Evolutionary conservation across 768 basidiomycete genomes (phyloP).

Genomic region (Neoboletus magnificus): DNA sequence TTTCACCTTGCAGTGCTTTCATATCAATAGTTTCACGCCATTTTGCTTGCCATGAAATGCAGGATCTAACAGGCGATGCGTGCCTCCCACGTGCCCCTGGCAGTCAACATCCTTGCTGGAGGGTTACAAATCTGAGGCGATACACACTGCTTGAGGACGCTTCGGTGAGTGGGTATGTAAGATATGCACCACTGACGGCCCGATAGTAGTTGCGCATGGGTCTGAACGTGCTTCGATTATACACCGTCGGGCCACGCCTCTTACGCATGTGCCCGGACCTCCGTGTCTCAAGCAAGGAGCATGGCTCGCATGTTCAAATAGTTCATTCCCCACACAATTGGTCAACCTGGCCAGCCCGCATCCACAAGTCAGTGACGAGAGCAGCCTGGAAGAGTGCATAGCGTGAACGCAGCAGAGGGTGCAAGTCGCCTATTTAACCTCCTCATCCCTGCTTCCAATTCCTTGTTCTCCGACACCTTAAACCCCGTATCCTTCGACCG

Average conservation of each 20-base stretch:
- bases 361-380: constrained; percentile 30
- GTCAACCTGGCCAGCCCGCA: constrained; percentile 28
- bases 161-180: constrained; percentile 17
- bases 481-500: constrained; percentile 33
- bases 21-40: constrained; percentile 29
- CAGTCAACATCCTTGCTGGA: neutral
- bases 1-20: constrained; percentile 33
- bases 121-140: constrained; percentile 6
- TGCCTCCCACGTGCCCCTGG: constrained; percentile 26
- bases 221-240: constrained; percentile 12
- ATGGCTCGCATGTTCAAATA: constrained; percentile 25
- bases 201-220: constrained; percentile 5
- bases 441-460: constrained; percentile 34
- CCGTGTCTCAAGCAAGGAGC: constrained; percentile 20
- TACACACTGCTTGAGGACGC: constrained; percentile 12
- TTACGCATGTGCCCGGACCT: constrained; percentile 26
- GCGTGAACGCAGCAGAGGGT: constrained; percentile 40
- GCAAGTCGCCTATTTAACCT: constrained; percentile 36
- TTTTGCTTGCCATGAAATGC: constrained; percentile 23
- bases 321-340: constrained; percentile 24
- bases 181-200: constrained; percentile 7
- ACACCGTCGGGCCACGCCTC: constrained; percentile 22
- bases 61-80: constrained; percentile 19
- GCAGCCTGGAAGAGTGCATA: constrained; percentile 36
- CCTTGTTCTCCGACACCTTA: constrained; percentile 37